Evolutionary conservation across 2,329 filamentous ascomycete genomes (phyloP).

Genomic region (Aspergillus sp.): DNA sequence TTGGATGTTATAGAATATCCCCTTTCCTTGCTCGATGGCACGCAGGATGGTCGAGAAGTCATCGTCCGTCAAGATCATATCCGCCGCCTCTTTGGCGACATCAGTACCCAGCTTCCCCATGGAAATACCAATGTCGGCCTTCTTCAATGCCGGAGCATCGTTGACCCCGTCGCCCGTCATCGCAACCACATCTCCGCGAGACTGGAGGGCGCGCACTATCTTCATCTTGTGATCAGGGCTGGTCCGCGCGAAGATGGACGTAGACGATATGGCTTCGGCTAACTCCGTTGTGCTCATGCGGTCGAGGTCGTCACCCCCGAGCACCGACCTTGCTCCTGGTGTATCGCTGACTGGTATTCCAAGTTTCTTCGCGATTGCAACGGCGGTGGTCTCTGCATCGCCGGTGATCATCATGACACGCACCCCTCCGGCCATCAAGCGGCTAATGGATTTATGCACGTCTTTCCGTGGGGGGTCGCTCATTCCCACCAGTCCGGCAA

Average conservation of each 20-base stretch:
- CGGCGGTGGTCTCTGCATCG: conserved; percentile 86
- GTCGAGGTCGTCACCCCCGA: conserved; percentile 88
- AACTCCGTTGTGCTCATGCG: conserved; percentile 79
- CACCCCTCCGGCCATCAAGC: conserved; percentile 85
- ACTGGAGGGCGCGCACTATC: conserved; percentile 83
- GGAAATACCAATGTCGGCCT: conserved; percentile 92
- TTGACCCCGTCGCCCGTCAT: conserved; percentile 99
- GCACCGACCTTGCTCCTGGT: conserved; percentile 52
- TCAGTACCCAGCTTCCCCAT: conserved; percentile 95
- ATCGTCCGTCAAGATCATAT: conserved; percentile 81
- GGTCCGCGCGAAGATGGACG: conserved; percentile 90
- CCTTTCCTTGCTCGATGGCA: conserved; percentile 97
- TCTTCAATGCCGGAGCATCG: conserved; percentile 91
- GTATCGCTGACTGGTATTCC: conserved; percentile 71
- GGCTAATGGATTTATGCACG: conserved; percentile 78
- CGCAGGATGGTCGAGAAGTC: conserved; percentile 86
- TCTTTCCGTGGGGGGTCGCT: conserved; percentile 88
- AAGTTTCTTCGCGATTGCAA: conserved; percentile 89
- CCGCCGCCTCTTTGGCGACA: conserved; percentile 87
- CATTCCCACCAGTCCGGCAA: conserved; percentile 92
- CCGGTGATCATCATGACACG: conserved; percentile 99
- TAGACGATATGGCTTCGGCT: conserved; percentile 72
- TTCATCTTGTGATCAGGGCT: conserved; percentile 98
- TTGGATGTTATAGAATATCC: conserved; percentile 99
- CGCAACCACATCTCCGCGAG: conserved; percentile 88